Evolutionary conservation across 2,329 filamentous ascomycete species (phyloP), one percentile per base, ranked within the genome.

Genomic region (Metarhizium humberi): DNA sequence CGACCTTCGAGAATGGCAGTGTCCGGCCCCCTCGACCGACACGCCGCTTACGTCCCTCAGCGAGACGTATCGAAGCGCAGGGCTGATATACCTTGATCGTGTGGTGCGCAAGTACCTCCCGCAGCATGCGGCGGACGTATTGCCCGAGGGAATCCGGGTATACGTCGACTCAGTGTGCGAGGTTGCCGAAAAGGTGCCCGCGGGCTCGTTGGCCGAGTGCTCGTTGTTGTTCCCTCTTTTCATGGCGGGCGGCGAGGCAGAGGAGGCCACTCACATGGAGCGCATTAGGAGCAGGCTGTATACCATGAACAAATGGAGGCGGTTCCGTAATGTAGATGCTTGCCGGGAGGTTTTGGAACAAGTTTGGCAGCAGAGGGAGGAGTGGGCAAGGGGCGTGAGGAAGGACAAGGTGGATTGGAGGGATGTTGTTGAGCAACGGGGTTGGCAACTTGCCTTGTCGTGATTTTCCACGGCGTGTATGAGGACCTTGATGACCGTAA

Each of bases 191-290:
- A 25, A 25, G 25, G 25, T 25, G 25, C 25, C 25, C 3, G 25
- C 25, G 25, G 25, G 25, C 25, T 25, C 25, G 25, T 25, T 25
- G 25, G 25, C 25, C 25, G 25, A 25, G 25, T 25, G 36, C 50
- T 55, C 57, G 5, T 40, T 60, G 18, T 20, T 60, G 3, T 59
- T 60, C 20, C 59, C 59, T 3, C 42, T 60, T 2, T 59, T 60
- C 32, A 54, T 60, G 2, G 59, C 59, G 2, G 59, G 59, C 13
- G 57, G 57, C 30, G 57, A 60, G n/a, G 55, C 59, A 0, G 50
- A 56, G 16, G 49, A 57, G n/a, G 48, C 53, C 3, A 20, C 18
- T 1, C 40, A 56, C 16, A 53, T 60, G 16, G 51, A 54, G 20
- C n/a, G 34, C 30, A 49, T 56, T 13, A 47, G 51, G 13, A 42